Evolutionary conservation across 225 moss, liverwort and hornwort genomes (phyloP).

Genomic region (Ulota crispa): DNA sequence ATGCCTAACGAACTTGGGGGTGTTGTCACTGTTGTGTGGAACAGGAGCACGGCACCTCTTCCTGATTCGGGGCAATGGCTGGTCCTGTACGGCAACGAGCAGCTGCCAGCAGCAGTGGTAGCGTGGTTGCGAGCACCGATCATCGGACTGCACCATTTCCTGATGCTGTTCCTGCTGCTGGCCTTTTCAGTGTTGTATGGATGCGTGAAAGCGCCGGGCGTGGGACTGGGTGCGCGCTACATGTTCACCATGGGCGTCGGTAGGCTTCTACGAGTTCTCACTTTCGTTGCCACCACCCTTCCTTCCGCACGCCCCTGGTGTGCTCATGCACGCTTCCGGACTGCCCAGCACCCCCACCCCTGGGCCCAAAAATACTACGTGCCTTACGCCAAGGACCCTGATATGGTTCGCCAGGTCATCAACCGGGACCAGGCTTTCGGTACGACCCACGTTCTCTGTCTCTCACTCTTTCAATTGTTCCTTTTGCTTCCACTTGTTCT

Average conservation of each 20-base stretch:
- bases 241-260: constrained; percentile 97
- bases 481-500: too few relatives aligned
- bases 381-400: constrained; percentile 75
- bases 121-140: constrained; percentile 72
- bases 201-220: constrained; percentile 83
- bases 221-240: constrained; percentile 88
- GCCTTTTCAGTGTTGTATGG: constrained; percentile 83
- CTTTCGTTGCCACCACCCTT: constrained; percentile 80
- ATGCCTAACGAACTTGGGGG: neutral
- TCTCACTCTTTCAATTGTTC: too few relatives aligned
- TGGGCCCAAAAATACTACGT: constrained; percentile 91
- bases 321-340: constrained; percentile 77
- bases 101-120: constrained; percentile 61
- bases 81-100: constrained; percentile 65
- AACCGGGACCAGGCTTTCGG: constrained; percentile 65
- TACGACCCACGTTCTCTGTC: constrained; percentile 20
- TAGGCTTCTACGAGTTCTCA: constrained; percentile 80
- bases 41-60: constrained; percentile 76
- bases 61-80: constrained; percentile 91
- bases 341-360: constrained; percentile 75
- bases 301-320: constrained; percentile 98
- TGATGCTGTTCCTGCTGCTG: constrained; percentile 88
- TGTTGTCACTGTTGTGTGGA: neutral
- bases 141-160: constrained; percentile 89
- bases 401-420: constrained; percentile 68